These are phyloP conservation scores for Senna tora DNA, from an alignment of 306 rosid species.

Conservation along the genomic window DNA sequence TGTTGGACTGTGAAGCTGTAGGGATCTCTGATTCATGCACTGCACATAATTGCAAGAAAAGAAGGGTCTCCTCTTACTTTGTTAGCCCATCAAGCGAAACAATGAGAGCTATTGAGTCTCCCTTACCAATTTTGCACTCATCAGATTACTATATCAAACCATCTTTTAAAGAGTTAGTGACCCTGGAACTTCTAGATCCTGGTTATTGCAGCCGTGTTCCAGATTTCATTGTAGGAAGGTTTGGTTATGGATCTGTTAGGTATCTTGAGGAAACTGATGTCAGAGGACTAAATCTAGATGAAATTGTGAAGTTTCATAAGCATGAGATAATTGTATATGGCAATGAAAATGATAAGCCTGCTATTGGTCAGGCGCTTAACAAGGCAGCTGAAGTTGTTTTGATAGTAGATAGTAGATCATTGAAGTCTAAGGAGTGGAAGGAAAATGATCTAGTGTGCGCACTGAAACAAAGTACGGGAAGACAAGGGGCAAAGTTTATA, in stretches of 20 bases:
- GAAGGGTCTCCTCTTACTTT: slow-evolving; percentile 46
- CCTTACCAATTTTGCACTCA: slow-evolving; percentile 54
- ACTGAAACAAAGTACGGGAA: slow-evolving; percentile 57
- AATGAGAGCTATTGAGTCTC: slow-evolving; percentile 46
- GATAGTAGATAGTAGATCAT: slow-evolving; percentile 46
- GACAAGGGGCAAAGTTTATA: slow-evolving; percentile 76
- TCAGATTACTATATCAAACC: slow-evolving; percentile 67
- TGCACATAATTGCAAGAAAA: slow-evolving; percentile 48
- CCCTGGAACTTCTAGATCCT: slow-evolving; percentile 57
- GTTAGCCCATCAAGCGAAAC: slow-evolving; percentile 31
- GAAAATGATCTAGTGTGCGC: slow-evolving; percentile 47
- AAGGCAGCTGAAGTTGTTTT: slow-evolving; percentile 93
- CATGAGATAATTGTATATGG: slow-evolving; percentile 75
- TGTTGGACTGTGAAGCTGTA: slow-evolving; percentile 48
- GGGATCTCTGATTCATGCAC: slow-evolving; percentile 37
- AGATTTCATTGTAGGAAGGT: slow-evolving; percentile 76
- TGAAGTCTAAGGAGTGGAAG: slow-evolving; percentile 43
- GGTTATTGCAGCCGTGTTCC: slow-evolving; percentile 71
- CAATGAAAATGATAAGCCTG: slow-evolving; percentile 74
- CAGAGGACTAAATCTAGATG: slow-evolving; percentile 61
- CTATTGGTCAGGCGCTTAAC: slow-evolving; percentile 81
- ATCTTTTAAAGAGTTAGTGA: slow-evolving; percentile 59
- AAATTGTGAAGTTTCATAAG: slow-evolving; percentile 65
- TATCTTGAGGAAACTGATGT: slow-evolving; percentile 72
- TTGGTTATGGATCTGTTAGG: slow-evolving; percentile 77